Conservation (phyloP, 2,329 filamentous ascomycete species). For the Aspergillus floridensis region DNA sequence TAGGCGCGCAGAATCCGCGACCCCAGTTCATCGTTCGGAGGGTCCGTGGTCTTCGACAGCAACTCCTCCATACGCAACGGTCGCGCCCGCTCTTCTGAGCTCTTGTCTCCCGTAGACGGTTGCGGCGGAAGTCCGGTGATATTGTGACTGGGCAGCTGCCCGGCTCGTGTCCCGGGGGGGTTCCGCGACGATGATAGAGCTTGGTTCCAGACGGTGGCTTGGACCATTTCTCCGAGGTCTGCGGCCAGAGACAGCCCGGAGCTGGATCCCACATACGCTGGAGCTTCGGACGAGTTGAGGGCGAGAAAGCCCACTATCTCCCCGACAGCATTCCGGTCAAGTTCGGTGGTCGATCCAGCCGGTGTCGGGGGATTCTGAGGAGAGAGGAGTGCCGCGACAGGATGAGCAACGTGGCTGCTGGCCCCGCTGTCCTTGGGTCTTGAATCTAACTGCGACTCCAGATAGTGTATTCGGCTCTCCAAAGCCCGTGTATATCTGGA, state of each 20-base stretch:
- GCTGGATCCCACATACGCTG: slow-evolving; percentile 51
- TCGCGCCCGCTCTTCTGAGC: slow-evolving; percentile 23
- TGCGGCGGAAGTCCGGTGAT: slow-evolving; percentile 16
- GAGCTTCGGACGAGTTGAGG: slow-evolving; percentile 45
- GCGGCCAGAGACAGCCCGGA: slow-evolving; percentile 51
- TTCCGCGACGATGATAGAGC: slow-evolving; percentile 36
- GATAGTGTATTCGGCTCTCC: slow-evolving; percentile 43
- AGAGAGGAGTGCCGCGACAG: slow-evolving; percentile 24
- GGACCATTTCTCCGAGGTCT: slow-evolving; percentile 54
- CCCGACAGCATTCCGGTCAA: slow-evolving; percentile 37
- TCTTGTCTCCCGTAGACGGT: slow-evolving; percentile 9
- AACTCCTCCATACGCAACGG: slow-evolving; percentile 43
- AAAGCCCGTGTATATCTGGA: slow-evolving; percentile 43
- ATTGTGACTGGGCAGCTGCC: slow-evolving; percentile 7
- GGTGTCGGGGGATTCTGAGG: slow-evolving; percentile 23
- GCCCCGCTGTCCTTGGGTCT: slow-evolving; percentile 15
- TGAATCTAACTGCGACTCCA: slow-evolving; percentile 37
- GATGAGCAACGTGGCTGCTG: slow-evolving; percentile 16
- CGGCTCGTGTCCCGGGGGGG: slow-evolving; percentile 4
- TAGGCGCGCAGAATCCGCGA: slow-evolving; percentile 47
- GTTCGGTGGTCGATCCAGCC: slow-evolving; percentile 17
- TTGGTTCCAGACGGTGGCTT: slow-evolving; percentile 55
- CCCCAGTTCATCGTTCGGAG: slow-evolving; percentile 49
- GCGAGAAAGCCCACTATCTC: slow-evolving; percentile 53
- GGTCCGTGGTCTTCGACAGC: slow-evolving; percentile 44